Percentiles rank a stretch among this genome's conserved stretches.
These are phyloP conservation scores for Phaffia tasmanica DNA, from an alignment of 768 basidiomycete genomes.

Conservation along the genomic window DNA sequence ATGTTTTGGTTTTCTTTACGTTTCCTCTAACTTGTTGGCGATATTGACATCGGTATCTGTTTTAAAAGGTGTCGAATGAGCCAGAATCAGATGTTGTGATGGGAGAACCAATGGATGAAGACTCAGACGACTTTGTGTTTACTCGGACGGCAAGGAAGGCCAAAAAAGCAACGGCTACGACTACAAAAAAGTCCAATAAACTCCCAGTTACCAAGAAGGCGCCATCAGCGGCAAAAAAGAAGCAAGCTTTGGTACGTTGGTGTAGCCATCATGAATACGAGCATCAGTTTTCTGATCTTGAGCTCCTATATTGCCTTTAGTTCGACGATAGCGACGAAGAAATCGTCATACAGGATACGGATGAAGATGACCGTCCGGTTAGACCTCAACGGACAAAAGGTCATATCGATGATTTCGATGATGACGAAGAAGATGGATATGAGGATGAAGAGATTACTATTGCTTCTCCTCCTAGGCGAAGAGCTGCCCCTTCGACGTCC, in stretches of 20 bases:
- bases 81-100: conserved; percentile 37
- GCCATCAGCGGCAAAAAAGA: conserved; percentile 42
- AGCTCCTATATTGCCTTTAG: conserved; percentile 57
- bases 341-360: neutral
- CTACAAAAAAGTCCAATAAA: conserved; percentile 28
- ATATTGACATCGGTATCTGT: neutral
- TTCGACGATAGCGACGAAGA: conserved; percentile 47
- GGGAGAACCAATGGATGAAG: conserved; percentile 32
- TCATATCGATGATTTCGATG: conserved; percentile 10
- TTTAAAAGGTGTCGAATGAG: conserved; percentile 22
- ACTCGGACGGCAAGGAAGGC: neutral
- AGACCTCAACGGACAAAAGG: neutral
- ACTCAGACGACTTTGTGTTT: conserved; percentile 9
- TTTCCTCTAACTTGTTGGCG: neutral
- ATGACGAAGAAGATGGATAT: conserved; percentile 15
- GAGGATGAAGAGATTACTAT: conserved; percentile 11
- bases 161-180: conserved; percentile 35
- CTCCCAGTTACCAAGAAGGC: conserved; percentile 42
- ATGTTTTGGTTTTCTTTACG: neutral
- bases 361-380: neutral
- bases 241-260: conserved; percentile 40
- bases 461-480: too few relatives aligned
- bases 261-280: conserved; percentile 23
- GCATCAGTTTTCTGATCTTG: conserved; percentile 35
- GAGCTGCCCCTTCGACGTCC: too few relatives aligned